These are phyloP conservation scores for Populus deltoides DNA, from an alignment of 345 rosid genomes.

Conservation along the genomic window DNA sequence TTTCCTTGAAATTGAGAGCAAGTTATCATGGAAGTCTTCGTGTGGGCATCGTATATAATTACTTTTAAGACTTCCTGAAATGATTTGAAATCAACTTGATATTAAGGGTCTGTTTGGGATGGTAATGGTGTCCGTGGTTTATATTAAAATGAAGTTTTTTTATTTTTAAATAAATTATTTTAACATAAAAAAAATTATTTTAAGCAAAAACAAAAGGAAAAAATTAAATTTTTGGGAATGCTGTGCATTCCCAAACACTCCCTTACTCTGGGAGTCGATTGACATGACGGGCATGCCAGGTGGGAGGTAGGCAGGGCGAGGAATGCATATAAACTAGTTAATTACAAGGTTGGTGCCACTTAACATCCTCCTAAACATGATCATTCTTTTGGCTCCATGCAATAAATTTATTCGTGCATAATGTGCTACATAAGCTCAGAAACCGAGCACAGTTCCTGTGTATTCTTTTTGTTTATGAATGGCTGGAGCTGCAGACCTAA, in stretches of 20 bases:
- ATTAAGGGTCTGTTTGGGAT: no score
- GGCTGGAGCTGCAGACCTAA: slow-evolving; percentile 56
- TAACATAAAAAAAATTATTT: no score
- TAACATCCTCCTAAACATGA: slow-evolving; percentile 72
- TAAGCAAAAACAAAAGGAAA: no score
- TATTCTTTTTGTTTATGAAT: slow-evolving; percentile 25
- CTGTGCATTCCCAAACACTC: no score
- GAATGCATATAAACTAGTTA: slow-evolving; percentile 21
- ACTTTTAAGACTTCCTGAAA: background rate
- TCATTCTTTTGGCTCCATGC: slow-evolving; percentile 65
- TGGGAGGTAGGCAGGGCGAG: slow-evolving; percentile 55
- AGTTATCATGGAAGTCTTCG: background rate
- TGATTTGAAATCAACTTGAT: background rate
- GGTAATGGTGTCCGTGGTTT: no score
- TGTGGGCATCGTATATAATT: background rate
- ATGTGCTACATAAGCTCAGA: slow-evolving; percentile 55
- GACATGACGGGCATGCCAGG: slow-evolving; percentile 50
- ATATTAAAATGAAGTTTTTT: no score
- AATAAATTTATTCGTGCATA: slow-evolving; percentile 40
- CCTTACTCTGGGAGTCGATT: slow-evolving; percentile 39
- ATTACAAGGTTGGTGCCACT: slow-evolving; percentile 58
- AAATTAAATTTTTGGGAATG: no score
- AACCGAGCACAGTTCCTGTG: slow-evolving; percentile 16
- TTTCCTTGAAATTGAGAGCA: background rate
- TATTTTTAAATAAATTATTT: no score